A percentile compares a stretch with the other conserved stretches of the same genome.
Conservation (phyloP, 768 basidiomycete species). For the Trametes gibbosa region DNA sequence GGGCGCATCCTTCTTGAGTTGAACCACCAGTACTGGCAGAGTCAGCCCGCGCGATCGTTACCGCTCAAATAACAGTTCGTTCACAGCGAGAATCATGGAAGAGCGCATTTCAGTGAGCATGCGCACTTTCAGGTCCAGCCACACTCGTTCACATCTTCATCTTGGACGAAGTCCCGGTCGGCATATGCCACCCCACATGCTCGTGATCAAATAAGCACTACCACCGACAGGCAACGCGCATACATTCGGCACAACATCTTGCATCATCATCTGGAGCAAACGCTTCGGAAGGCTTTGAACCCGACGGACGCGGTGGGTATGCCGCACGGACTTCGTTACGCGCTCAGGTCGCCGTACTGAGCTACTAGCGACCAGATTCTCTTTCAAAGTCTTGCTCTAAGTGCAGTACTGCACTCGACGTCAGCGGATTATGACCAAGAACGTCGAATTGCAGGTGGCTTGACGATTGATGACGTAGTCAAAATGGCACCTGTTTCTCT, state of each 20-base stretch:
- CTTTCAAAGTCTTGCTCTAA: not conserved
- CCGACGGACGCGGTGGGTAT: not conserved
- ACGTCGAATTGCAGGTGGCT: slow-evolving; percentile 1
- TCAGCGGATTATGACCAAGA: not conserved
- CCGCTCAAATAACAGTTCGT: not conserved
- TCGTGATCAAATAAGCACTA: not conserved
- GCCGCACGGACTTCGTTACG: too few species aligned
- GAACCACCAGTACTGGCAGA: too few species aligned
- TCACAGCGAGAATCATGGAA: too few species aligned
- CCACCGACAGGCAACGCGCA: not conserved
- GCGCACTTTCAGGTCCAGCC: too few species aligned
- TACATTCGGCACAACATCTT: slow-evolving; percentile 3
- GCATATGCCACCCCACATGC: not conserved
- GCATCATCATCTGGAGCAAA: slow-evolving; percentile 8
- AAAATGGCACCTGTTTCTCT: not conserved
- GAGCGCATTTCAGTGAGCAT: too few species aligned
- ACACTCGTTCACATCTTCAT: not conserved
- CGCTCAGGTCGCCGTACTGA: too few species aligned
- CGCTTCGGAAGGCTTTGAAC: not conserved
- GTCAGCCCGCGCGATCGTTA: too few species aligned
- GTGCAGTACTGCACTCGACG: not conserved
- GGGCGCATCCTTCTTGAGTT: not conserved
- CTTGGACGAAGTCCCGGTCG: not conserved
- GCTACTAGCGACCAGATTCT: not conserved
- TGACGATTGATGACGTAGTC: slow-evolving; percentile 8